phyloP scores from a whole-genome alignment of 306 rosid species.

The Neltuma alba region DNA sequence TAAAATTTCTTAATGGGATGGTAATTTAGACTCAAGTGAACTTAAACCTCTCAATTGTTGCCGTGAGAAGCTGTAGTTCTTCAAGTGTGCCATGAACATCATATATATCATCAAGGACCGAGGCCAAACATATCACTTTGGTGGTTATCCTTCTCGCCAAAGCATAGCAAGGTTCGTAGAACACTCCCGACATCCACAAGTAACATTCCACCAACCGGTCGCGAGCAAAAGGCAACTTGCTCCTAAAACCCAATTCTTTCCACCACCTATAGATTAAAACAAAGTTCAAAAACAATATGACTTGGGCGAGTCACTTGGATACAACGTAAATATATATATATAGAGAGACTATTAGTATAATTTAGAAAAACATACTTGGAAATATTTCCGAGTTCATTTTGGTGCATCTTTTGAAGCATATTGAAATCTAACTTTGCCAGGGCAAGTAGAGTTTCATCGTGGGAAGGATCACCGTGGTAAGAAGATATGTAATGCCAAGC shows the following conservation, averaged over 20 bases:
- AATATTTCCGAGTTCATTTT: background rate
- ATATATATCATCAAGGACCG: slow-evolving; percentile 50
- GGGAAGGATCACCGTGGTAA: background rate
- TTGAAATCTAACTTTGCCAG: background rate
- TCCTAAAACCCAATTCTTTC: slow-evolving; percentile 30
- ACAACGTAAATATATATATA: background rate
- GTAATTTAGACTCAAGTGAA: background rate
- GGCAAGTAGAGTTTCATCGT: background rate
- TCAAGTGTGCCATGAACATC: slow-evolving; percentile 51
- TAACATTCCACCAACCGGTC: slow-evolving; percentile 51
- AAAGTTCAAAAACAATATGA: background rate
- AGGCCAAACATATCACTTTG: background rate
- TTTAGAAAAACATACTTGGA: background rate
- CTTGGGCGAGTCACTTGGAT: background rate
- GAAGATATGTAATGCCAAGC: background rate
- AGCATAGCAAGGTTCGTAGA: background rate
- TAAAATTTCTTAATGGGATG: background rate
- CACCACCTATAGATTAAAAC: slow-evolving; percentile 44
- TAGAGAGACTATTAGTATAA: background rate
- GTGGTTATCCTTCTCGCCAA: slow-evolving; percentile 26
- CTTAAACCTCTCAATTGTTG: slow-evolving; percentile 48
- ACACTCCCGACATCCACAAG: slow-evolving; percentile 42
- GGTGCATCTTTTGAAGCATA: background rate
- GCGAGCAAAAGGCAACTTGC: slow-evolving; percentile 40
- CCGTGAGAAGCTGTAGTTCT: slow-evolving; percentile 47